Percentiles rank a stretch among this genome's conserved stretches.
Conservation (phyloP, 1,284 basidiomycete species). For the Termitomyces sp. region DNA sequence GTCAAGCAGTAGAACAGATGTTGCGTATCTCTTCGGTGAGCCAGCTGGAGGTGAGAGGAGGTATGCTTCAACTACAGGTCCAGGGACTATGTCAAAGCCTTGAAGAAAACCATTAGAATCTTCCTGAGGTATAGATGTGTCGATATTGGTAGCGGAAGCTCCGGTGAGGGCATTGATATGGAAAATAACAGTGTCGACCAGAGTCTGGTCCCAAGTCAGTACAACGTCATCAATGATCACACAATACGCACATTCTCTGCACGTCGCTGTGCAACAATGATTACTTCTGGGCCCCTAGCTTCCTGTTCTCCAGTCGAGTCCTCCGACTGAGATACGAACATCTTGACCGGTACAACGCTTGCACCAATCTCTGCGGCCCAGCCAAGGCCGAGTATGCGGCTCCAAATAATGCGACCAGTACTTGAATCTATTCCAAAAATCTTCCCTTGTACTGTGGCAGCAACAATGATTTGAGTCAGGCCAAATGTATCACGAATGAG, state of each 20-base stretch:
- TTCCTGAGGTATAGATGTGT: slow-evolving; percentile 5
- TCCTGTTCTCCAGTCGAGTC: slow-evolving; percentile 37
- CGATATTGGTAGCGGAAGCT: slow-evolving; percentile 37
- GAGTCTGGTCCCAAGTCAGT: slow-evolving; percentile 31
- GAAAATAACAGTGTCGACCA: slow-evolving; percentile 69
- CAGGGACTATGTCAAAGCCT: slow-evolving; percentile 55
- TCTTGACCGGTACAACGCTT: slow-evolving; percentile 48
- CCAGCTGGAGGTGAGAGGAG: slow-evolving; percentile 27
- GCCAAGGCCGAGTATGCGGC: slow-evolving; percentile 60
- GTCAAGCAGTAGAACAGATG: slow-evolving; percentile 59
- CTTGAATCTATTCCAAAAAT: slow-evolving; percentile 80
- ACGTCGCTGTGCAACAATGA: slow-evolving; percentile 54
- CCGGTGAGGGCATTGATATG: slow-evolving; percentile 80
- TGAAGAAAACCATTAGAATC: slow-evolving; percentile 34
- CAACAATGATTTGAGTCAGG: slow-evolving; percentile 81
- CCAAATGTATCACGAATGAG: slow-evolving; percentile 79
- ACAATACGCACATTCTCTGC: slow-evolving; percentile 50
- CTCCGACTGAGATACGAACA: slow-evolving; percentile 50
- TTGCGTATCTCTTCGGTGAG: slow-evolving; percentile 30
- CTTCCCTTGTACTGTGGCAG: slow-evolving; percentile 70
- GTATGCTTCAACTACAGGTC: slow-evolving; percentile 55
- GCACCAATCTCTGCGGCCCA: slow-evolving; percentile 56
- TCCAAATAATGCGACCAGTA: slow-evolving; percentile 76
- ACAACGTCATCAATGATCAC: slow-evolving; percentile 4
- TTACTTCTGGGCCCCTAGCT: slow-evolving; percentile 43